Evolutionary conservation across 164 flowering plant genomes (phyloP).

Genomic region (Sextonia rubra): DNA sequence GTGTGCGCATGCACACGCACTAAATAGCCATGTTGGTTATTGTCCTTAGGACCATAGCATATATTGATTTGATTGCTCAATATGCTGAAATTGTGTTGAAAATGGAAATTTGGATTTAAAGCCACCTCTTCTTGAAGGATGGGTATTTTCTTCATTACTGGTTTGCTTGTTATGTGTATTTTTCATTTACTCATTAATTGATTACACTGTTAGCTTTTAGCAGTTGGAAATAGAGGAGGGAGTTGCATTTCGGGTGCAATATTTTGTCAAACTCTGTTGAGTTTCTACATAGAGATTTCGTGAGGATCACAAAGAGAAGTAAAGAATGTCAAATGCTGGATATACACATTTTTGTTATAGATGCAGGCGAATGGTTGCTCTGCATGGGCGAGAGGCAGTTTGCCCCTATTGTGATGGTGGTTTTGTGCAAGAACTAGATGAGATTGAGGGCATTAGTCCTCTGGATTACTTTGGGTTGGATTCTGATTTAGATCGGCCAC

Average conservation of each 20-base stretch:
- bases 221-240: too few relatives aligned
- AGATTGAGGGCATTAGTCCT: conserved; percentile 35
- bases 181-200: too few relatives aligned
- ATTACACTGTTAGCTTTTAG: too few relatives aligned
- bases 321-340: conserved; percentile 54
- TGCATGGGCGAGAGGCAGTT: conserved; percentile 38
- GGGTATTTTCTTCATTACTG: too few relatives aligned
- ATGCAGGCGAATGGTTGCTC: conserved; percentile 56
- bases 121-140: too few relatives aligned
- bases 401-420: conserved; percentile 66
- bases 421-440: conserved; percentile 67
- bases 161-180: too few relatives aligned
- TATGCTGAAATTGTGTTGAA: too few relatives aligned
- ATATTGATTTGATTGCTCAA: too few relatives aligned
- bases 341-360: conserved; percentile 80
- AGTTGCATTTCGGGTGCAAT: not conserved
- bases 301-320: not conserved
- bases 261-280: not conserved
- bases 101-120: too few relatives aligned
- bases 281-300: not conserved
- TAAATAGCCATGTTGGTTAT: too few relatives aligned
- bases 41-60: too few relatives aligned
- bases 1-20: too few relatives aligned
- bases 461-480: conserved; percentile 40
- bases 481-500: conserved; percentile 39